Conservation (phyloP, 768 basidiomycete genomes). For the Rhodosporidiobolus sp. region DNA sequence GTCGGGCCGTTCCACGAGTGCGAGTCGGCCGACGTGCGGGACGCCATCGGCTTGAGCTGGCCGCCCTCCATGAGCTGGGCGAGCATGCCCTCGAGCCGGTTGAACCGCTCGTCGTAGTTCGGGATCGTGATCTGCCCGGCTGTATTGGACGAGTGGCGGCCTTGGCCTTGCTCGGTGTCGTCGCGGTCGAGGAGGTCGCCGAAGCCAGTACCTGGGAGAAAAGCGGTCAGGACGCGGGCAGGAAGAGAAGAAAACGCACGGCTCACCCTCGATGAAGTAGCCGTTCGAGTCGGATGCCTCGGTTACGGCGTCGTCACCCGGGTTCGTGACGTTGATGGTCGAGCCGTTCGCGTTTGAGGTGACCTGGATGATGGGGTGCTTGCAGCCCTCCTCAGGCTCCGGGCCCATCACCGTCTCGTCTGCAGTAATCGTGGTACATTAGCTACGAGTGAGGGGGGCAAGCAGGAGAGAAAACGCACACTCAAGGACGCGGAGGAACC, state of each 20-base stretch:
- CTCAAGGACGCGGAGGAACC: not conserved
- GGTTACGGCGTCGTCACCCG: not conserved
- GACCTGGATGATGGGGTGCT: not conserved
- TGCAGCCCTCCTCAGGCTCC: not conserved
- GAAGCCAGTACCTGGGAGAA: not conserved
- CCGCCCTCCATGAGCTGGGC: not conserved
- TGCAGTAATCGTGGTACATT: no score
- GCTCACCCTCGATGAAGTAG: conserved; percentile 1
- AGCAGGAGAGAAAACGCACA: not conserved
- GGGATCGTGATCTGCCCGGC: not conserved
- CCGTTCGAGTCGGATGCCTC: not conserved
- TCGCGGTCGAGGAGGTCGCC: not conserved
- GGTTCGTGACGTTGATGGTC: not conserved
- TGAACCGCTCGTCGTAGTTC: conserved; percentile 4
- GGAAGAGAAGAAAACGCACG: no score
- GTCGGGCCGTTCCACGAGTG: no score
- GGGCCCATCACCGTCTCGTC: not conserved
- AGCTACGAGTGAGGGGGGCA: no score
- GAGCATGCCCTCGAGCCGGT: conserved; percentile 7
- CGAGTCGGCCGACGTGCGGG: no score
- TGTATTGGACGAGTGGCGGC: not conserved
- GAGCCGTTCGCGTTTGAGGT: not conserved
- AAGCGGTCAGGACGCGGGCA: not conserved
- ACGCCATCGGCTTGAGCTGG: not conserved
- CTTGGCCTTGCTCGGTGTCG: not conserved